Percentiles rank a stretch among this genome's conserved stretches.
Conservation (phyloP, 2,329 filamentous ascomycete species). For the Orbilia oligospora region DNA sequence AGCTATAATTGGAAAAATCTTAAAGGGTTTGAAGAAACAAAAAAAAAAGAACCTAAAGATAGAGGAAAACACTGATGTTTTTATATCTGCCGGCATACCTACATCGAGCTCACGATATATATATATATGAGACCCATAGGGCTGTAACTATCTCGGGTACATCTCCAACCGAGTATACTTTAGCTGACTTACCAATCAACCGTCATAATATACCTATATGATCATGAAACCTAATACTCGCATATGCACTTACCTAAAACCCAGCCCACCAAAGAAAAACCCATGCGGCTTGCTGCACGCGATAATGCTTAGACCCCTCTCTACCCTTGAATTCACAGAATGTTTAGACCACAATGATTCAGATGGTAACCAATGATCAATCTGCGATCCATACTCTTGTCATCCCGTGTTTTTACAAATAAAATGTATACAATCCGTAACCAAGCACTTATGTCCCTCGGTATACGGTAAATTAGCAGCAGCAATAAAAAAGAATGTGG, state of each 20-base stretch:
- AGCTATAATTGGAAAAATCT: constrained; percentile 6
- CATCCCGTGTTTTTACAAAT: too few relatives aligned
- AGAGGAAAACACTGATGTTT: neutral
- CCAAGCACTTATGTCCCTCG: too few relatives aligned
- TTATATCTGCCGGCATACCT: constrained; percentile 11
- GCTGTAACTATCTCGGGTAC: neutral
- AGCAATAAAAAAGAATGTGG: neutral
- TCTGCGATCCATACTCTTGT: too few relatives aligned
- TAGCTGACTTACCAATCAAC: neutral
- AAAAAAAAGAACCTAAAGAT: neutral
- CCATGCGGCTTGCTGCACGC: neutral
- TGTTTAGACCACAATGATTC: too few relatives aligned
- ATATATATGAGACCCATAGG: neutral
- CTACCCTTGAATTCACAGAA: too few relatives aligned
- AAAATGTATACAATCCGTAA: too few relatives aligned
- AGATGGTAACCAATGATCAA: too few relatives aligned
- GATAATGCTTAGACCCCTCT: constrained; percentile 1
- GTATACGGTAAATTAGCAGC: too few relatives aligned
- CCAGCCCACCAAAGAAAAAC: neutral
- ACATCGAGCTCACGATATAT: too few relatives aligned
- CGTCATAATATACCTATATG: too few relatives aligned
- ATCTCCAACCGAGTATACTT: neutral
- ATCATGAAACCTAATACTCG: neutral
- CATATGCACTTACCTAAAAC: neutral
- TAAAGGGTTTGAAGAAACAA: too few relatives aligned